Base-by-base conservation (phyloP, 208 protist genomes). In the Leishmania tarentolae region DNA sequence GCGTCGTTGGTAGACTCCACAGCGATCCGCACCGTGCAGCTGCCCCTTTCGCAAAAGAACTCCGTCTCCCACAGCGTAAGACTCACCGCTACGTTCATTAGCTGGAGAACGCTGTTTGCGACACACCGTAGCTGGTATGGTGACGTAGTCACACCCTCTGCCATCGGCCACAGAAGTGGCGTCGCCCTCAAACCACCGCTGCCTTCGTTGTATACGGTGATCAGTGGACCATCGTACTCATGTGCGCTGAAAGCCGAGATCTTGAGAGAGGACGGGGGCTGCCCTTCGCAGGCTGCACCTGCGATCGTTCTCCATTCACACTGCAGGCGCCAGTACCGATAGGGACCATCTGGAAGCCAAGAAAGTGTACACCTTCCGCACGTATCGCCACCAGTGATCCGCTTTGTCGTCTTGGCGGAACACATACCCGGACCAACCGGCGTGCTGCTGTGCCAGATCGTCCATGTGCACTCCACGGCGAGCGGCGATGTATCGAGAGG, bases 1-100 rank as follows among this genome's bases (percentile, higher is more conserved):
- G 66, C 61, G 47, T 88, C 83, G 42, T 86, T 84, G 83, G 88
- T 93, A 78, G 76, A 92, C 76, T 96, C 81, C 71, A 86, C 66
- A 46, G 78, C 77, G 35, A 86, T 63, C 31, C 66, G 61, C 15
- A 42, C 77, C 2, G 66, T 80, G 68, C 82, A 81, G 63, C 63
- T 66, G n/a, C 74, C 68, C 21, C 78, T 65, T n/a, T 70, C 56
- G 8, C 52, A 37, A 47, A 76, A 19, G 40, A 80, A 86, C 21
- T 86, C 82, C 3, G 75, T 66, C 56, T 75, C 69, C 72, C 82
- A 86, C 53, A 61, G 69, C 59, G 82, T 86, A 50, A 86, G 50
- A 8, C 56, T 65, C 8, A 52, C 46, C 37, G 47, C 24, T 8
- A 82, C 40, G n/a, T 63, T 56, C 40, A 24, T 69, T 1, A 86